Evolutionary conservation across 768 basidiomycete species (phyloP).

Genomic region (Infundibulicybe gibba): DNA sequence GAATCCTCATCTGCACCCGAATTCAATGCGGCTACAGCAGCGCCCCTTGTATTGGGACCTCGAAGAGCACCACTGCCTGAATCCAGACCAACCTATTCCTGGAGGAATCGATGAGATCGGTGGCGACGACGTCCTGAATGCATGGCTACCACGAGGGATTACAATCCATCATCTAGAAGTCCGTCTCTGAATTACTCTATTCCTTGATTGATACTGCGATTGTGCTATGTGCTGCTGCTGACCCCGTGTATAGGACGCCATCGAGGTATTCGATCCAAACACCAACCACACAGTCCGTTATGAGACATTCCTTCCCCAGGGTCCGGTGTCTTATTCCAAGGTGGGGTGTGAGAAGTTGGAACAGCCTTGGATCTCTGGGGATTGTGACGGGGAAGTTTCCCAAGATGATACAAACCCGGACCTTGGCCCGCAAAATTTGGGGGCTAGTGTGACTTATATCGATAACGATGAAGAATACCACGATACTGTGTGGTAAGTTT

Average conservation of each 20-base stretch:
- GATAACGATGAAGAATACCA: slow-evolving; percentile 37
- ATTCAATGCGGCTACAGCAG: slow-evolving; percentile 21
- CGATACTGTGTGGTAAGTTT: slow-evolving; percentile 25
- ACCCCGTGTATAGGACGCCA: too few relatives aligned
- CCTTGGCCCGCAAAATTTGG: slow-evolving; percentile 13
- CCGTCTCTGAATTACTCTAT: too few relatives aligned
- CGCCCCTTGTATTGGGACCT: slow-evolving; percentile 35
- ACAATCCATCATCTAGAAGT: slow-evolving; percentile 29
- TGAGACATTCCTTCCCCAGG: slow-evolving; percentile 39
- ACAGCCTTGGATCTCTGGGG: slow-evolving; percentile 24
- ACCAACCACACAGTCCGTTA: slow-evolving; percentile 36
- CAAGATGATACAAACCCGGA: slow-evolving; percentile 15
- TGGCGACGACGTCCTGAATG: slow-evolving; percentile 41
- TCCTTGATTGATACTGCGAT: neutral
- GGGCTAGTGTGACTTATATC: slow-evolving; percentile 13
- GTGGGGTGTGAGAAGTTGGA: slow-evolving; percentile 26
- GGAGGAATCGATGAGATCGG: slow-evolving; percentile 28
- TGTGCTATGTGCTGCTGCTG: neutral
- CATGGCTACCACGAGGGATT: slow-evolving; percentile 41
- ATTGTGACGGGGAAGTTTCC: slow-evolving; percentile 27
- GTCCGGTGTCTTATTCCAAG: slow-evolving; percentile 32
- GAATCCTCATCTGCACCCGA: slow-evolving; percentile 18
- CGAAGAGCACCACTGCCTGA: slow-evolving; percentile 44
- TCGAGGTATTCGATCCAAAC: slow-evolving; percentile 38
- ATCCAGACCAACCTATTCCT: slow-evolving; percentile 29